Conservation (phyloP, 805 yeast species). For the Wickerhamomyces ciferrii region DNA sequence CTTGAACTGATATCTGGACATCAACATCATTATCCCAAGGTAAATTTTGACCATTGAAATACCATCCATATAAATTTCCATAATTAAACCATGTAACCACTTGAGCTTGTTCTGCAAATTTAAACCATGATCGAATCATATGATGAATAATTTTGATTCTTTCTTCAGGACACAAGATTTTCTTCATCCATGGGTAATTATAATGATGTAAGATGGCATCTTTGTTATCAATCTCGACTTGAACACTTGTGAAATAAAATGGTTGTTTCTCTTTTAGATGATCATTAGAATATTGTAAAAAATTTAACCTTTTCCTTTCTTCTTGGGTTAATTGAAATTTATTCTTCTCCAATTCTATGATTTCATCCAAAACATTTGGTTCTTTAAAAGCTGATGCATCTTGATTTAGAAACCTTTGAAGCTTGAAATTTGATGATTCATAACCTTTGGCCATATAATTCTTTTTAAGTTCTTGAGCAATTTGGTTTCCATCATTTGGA, state of each 20-base stretch:
- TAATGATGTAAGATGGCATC: background rate
- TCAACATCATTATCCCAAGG: conserved; percentile 64
- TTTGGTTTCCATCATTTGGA: background rate
- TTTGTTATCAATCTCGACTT: background rate
- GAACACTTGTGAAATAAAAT: background rate
- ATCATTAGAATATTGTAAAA: background rate
- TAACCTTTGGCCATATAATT: background rate
- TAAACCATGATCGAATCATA: conserved; percentile 37
- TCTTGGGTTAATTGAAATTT: background rate
- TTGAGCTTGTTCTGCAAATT: conserved; percentile 38
- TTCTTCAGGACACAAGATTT: background rate
- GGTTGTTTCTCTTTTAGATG: background rate
- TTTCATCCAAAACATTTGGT: background rate
- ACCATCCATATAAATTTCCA: conserved; percentile 59
- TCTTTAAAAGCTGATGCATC: background rate
- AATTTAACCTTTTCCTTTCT: background rate
- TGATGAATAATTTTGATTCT: background rate
- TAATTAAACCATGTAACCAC: conserved; percentile 57
- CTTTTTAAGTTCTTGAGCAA: background rate
- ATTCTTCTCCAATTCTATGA: background rate
- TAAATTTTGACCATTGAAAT: conserved; percentile 50
- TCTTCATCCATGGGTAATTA: background rate
- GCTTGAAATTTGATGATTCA: background rate
- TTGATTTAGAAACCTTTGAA: background rate
- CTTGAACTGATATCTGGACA: conserved; percentile 50